Evolutionary conservation across 106 monocot species (phyloP).

Genomic region (Alisma plantagoaquatica): DNA sequence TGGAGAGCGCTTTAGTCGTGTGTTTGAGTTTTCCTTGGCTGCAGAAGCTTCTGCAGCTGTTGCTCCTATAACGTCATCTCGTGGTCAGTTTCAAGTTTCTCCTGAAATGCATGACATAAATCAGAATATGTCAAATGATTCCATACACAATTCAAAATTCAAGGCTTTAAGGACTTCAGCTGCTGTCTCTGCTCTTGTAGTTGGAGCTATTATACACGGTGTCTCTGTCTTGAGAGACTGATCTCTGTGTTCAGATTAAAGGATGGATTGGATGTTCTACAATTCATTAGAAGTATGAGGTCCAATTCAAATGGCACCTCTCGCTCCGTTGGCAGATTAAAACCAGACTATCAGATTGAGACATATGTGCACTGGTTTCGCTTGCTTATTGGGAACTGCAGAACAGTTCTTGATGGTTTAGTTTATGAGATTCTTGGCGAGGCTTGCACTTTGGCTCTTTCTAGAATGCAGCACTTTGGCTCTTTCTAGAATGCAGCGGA

Average conservation of each 20-base stretch:
- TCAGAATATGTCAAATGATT: slow-evolving; percentile 49
- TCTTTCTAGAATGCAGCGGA: slow-evolving; percentile 77
- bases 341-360: slow-evolving; percentile 44
- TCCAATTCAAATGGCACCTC: slow-evolving; percentile 74
- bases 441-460: slow-evolving; percentile 56
- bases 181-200: slow-evolving; percentile 79
- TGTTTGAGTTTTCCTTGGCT: slow-evolving; percentile 77
- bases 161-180: slow-evolving; percentile 54
- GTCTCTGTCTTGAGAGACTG: slow-evolving; percentile 68
- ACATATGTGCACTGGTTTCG: slow-evolving; percentile 87
- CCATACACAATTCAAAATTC: slow-evolving; percentile 43
- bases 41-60: slow-evolving; percentile 73
- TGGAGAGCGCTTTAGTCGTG: slow-evolving; percentile 65
- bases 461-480: slow-evolving; percentile 70
- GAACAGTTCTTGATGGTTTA: slow-evolving; percentile 77
- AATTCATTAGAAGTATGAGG: slow-evolving; percentile 63
- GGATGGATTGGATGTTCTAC: slow-evolving; percentile 77
- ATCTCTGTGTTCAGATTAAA: slow-evolving; percentile 66
- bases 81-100: slow-evolving; percentile 66
- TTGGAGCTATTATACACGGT: slow-evolving; percentile 79
- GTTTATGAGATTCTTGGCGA: slow-evolving; percentile 80
- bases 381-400: slow-evolving; percentile 73
- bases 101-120: slow-evolving; percentile 58
- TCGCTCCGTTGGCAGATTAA: slow-evolving; percentile 50
- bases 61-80: slow-evolving; percentile 45